Percentiles rank a stretch among this genome's conserved stretches.
Evolutionary conservation across 164 flowering plant species (phyloP).

Genomic region (Pachysandra terminalis): DNA sequence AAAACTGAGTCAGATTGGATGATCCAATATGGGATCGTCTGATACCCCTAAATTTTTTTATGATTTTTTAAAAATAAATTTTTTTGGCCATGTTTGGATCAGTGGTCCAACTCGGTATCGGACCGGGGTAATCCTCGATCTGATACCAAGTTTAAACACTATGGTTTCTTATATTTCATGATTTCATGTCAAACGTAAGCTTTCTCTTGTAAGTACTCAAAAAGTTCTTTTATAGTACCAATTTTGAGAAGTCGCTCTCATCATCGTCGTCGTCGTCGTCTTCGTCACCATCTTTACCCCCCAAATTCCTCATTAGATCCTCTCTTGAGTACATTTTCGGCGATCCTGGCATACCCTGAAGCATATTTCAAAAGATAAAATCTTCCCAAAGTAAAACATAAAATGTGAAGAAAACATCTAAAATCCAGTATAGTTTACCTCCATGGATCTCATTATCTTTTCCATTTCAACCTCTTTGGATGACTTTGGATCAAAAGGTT

Average conservation of each 20-base stretch:
- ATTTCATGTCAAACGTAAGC: too few species aligned
- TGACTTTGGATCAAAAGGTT: constrained; percentile 74
- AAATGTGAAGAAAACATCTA: background rate
- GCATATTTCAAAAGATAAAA: background rate
- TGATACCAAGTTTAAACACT: too few species aligned
- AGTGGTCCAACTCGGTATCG: too few species aligned
- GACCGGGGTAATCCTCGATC: too few species aligned
- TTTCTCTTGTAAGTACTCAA: too few species aligned
- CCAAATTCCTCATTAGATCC: constrained; percentile 59
- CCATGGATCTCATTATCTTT: constrained; percentile 75
- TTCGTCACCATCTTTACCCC: constrained; percentile 64
- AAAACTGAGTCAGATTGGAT: too few species aligned
- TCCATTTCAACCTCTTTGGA: constrained; percentile 95
- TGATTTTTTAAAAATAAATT: too few species aligned
- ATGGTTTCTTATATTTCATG: too few species aligned
- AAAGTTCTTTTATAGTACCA: too few species aligned
- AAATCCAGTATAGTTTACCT: constrained; percentile 38
- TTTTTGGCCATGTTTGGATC: too few species aligned
- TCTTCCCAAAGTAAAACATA: background rate
- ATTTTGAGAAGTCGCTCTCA: constrained; percentile 42
- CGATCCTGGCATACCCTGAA: constrained; percentile 96
- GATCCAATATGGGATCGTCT: too few species aligned
- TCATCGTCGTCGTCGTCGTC: constrained; percentile 76
- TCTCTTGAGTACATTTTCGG: constrained; percentile 98
- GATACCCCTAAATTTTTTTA: too few species aligned